Conservation (phyloP, 768 basidiomycete species). For the Boletales sp. region DNA sequence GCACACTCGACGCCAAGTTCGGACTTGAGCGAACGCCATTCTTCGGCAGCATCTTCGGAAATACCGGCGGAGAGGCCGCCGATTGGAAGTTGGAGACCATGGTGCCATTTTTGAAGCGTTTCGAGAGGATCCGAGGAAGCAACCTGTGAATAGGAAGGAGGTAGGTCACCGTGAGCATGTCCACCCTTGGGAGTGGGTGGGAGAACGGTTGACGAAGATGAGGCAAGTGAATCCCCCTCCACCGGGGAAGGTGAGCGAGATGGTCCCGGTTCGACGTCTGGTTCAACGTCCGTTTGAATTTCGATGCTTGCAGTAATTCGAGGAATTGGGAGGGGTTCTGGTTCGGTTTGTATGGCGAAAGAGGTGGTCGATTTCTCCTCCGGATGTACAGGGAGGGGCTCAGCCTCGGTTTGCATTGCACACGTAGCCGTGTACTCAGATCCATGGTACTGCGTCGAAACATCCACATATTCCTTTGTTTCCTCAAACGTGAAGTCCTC, state of each 20-base stretch:
- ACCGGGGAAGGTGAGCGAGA: conserved; percentile 46
- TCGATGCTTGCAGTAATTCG: conserved; percentile 47
- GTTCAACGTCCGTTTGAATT: conserved; percentile 58
- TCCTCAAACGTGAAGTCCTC: conserved; percentile 52
- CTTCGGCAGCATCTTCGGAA: conserved; percentile 63
- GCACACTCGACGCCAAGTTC: conserved; percentile 75
- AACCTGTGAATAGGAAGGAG: conserved; percentile 70
- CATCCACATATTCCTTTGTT: conserved; percentile 73
- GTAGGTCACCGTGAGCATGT: conserved; percentile 45
- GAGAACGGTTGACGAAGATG: conserved; percentile 69
- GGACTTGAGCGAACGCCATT: conserved; percentile 77
- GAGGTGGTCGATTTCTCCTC: conserved; percentile 31
- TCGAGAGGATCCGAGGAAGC: conserved; percentile 51
- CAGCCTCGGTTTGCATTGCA: conserved; percentile 61
- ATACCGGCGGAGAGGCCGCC: conserved; percentile 49
- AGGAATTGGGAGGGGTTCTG: conserved; percentile 28
- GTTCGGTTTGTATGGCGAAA: conserved; percentile 39
- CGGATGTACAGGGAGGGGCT: conserved; percentile 56
- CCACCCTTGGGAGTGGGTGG: conserved; percentile 65
- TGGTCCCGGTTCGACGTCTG: conserved; percentile 20
- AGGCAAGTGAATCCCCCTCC: conserved; percentile 56
- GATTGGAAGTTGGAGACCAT: conserved; percentile 47
- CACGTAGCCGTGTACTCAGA: conserved; percentile 45
- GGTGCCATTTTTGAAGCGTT: conserved; percentile 68
- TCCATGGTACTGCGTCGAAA: conserved; percentile 65